Base-by-base conservation (phyloP, 257 asterid species). In the Primulina eburnea region DNA sequence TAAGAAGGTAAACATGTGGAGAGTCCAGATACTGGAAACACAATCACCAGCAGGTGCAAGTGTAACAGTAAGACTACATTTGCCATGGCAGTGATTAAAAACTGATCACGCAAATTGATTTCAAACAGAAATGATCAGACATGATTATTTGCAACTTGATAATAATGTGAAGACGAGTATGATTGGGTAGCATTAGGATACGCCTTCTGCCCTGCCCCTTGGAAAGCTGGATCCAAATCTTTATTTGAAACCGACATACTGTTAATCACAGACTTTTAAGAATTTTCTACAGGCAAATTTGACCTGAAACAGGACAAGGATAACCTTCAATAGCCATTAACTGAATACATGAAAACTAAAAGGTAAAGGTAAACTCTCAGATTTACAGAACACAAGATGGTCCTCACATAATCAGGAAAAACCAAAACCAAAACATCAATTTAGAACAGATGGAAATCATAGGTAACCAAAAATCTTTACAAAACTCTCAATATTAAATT, bases 171-270 rank as follows among this genome's bases (percentile, higher is more conserved):
- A 47, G 17, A 70, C 52, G 17, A 10, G 18, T 35, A 60, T 16
- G 69, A 69, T 43, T 17, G 3, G 59, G 74, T 34, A 60, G 60
- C 35, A 71, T 16, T 64, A 87, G 97, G 98, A 93, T 93, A 93
- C 98, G 90, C 94, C 82, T 90, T 90, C 74, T 88, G 96, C 65
- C 98, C 98, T 12, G 97, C 97, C 68, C 95, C 96, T 73, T 90
- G 97, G 77, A 93, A 93, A 82, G 92, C 89, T 71, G 97, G 87
- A 85, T 93, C 98, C 83, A 90, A 70, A 75, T 90, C 91, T 83
- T 78, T 93, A 92, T 87, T 86, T 64, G 98, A 93, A 75, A 90
- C 94, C 76, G 96, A 78, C 98, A 93, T 93, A 35, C 66, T 81
- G 80, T 72, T 78, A 4, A 24, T 57, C 55, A 58, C 68, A 71